phyloP scores from a whole-genome alignment of 345 rosid species.

The Euphorbia tirucalli region DNA sequence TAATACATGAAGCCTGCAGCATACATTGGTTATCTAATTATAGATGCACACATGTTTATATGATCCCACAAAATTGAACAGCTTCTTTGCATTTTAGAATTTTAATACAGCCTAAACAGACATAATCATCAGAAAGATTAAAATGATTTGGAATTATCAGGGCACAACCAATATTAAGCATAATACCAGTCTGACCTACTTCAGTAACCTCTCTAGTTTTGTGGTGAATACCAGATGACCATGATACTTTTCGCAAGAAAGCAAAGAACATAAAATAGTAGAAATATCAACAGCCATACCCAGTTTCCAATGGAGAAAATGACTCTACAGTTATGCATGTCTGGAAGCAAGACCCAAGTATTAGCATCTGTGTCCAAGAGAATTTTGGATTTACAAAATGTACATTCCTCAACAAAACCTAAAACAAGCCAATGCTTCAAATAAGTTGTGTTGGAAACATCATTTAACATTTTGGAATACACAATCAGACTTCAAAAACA shows the following conservation, averaged over 20 bases:
- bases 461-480: background rate
- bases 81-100: background rate
- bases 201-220: background rate
- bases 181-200: background rate
- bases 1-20: slow-evolving; percentile 56
- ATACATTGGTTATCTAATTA: slow-evolving; percentile 11
- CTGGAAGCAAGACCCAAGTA: slow-evolving; percentile 80
- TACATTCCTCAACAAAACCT: slow-evolving; percentile 70
- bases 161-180: background rate
- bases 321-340: slow-evolving; percentile 61
- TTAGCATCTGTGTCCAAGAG: slow-evolving; percentile 58
- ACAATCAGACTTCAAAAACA: background rate
- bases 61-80: background rate
- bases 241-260: background rate
- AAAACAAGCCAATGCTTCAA: slow-evolving; percentile 31
- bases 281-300: slow-evolving; percentile 40
- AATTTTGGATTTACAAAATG: slow-evolving; percentile 76
- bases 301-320: slow-evolving; percentile 74
- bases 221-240: background rate
- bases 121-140: background rate
- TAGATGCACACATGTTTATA: slow-evolving; percentile 1
- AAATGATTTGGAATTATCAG: background rate
- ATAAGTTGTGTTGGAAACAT: too few species aligned
- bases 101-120: background rate
- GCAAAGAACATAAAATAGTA: slow-evolving; percentile 7